phyloP scores from a whole-genome alignment of 2,329 filamentous ascomycete species.

The Biscogniauxia marginata region DNA sequence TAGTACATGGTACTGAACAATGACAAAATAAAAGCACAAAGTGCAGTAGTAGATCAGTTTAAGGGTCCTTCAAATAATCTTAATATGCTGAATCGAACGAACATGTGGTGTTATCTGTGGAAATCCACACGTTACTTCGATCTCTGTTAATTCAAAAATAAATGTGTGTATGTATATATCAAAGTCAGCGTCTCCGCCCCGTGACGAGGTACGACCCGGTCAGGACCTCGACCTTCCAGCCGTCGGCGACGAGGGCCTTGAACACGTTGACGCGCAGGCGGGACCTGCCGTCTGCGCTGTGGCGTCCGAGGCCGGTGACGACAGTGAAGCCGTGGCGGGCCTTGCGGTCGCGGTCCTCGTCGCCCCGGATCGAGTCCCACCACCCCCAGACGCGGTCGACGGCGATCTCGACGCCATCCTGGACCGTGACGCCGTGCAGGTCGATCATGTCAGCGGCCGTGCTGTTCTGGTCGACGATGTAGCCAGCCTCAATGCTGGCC shows the following conservation, averaged over 20 bases:
- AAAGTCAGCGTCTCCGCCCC: slow-evolving; percentile 55
- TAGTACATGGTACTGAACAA: no score
- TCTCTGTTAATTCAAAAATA: no score
- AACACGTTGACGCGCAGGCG: slow-evolving; percentile 78
- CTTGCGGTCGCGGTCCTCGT: slow-evolving; percentile 55
- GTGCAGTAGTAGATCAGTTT: no score
- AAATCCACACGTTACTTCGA: no score
- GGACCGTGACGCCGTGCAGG: slow-evolving; percentile 79
- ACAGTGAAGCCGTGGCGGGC: slow-evolving; percentile 64
- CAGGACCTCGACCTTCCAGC: slow-evolving; percentile 77
- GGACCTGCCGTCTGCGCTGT: slow-evolving; percentile 74
- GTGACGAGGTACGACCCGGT: slow-evolving; percentile 70
- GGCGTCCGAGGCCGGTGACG: slow-evolving; percentile 77
- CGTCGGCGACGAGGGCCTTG: slow-evolving; percentile 70
- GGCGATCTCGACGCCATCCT: slow-evolving; percentile 78
- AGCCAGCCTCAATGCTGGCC: slow-evolving; percentile 67
- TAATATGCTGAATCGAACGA: no score
- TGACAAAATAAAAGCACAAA: no score
- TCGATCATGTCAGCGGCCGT: slow-evolving; percentile 59
- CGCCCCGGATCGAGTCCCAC: slow-evolving; percentile 74
- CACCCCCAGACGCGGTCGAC: slow-evolving; percentile 64
- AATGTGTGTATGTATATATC: no score
- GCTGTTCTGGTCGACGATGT: slow-evolving; percentile 68
- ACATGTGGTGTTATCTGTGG: no score
- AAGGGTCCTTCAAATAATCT: no score